phyloP scores from a whole-genome alignment of 2,329 filamentous ascomycete genomes.

The Beauveria sp. region DNA sequence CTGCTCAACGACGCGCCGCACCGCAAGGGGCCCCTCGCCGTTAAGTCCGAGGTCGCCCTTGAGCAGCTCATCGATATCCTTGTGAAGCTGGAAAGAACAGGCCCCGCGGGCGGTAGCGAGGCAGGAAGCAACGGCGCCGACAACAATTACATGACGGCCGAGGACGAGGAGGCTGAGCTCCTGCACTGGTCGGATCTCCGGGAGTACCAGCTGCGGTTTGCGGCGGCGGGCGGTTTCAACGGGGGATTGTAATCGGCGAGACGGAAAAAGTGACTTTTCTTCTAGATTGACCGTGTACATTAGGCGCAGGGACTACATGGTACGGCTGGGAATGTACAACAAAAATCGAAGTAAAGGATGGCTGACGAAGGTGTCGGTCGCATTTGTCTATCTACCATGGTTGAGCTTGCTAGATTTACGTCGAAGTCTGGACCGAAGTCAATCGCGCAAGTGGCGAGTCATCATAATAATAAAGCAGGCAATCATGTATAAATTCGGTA shows the following conservation, averaged over 20 bases:
- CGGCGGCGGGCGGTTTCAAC: conserved; percentile 17
- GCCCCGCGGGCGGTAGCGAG: conserved; percentile 23
- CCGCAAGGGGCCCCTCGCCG: conserved; percentile 41
- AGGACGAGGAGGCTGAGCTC: conserved; percentile 70
- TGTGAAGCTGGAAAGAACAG: conserved; percentile 62
- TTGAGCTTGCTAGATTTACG: too few relatives aligned
- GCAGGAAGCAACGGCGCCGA: conserved; percentile 17
- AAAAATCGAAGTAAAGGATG: background rate
- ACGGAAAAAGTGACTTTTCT: background rate
- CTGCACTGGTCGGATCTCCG: conserved; percentile 71
- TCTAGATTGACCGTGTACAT: background rate
- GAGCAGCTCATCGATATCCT: conserved; percentile 67
- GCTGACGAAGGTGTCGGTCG: background rate
- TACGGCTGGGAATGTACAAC: background rate
- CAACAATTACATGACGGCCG: conserved; percentile 33
- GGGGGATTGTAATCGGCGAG: background rate
- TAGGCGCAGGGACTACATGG: background rate
- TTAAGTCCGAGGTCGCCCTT: conserved; percentile 62
- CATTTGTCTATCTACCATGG: too few relatives aligned
- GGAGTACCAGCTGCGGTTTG: conserved; percentile 69
- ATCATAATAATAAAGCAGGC: too few relatives aligned
- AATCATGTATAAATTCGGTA: too few relatives aligned
- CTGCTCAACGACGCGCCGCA: conserved; percentile 55
- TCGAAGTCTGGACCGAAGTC: too few relatives aligned
- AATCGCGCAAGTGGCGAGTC: too few relatives aligned